Base-by-base conservation (phyloP, 2,329 filamentous ascomycete species). In the Erysiphe pulchra region DNA sequence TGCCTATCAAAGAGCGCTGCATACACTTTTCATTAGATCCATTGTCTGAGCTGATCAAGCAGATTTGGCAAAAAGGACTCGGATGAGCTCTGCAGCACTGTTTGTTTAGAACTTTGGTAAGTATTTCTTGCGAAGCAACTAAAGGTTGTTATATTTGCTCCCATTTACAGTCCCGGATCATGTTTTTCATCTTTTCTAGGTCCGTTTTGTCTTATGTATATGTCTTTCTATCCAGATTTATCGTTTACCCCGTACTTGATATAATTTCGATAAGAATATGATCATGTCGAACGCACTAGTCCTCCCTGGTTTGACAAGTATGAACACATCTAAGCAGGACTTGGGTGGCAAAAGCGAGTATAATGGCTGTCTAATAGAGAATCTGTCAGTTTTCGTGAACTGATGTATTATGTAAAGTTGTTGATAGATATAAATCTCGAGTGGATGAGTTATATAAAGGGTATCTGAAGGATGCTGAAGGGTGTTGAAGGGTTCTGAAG, bases 261-360 rank as follows among this genome's bases (percentile, higher is more conserved):
- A 13, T 28, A 36, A 45, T 45, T 20, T 45, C 17, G 17, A 45
- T 45, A n/a, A 16, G 33, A 14, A 45, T 45, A 16, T 45, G 42
- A 30, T 45, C 42, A 9, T 45, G 32, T 28, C 17, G 7, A 14
- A 45, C 24, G 17, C 17, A 16, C 42, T 33, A 45, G 14, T 45
- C 32, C 3, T 45, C 42, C 12, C 32, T 16, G n/a, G 32, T 17
- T n/a, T 18, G 24, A 33, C 17, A 45, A 16, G 11, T 7, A n/a
- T 45, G 13, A 28, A 20, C 13, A 17, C 14, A 16, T 18, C 28
- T 5, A 24, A 18, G n/a, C 10, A 45, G 16, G 28, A 30, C 12
- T 28, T 36, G 32, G 4, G 11, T 37, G 10, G 32, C 20, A 38
- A 45, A 37, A 28, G 42, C 28, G 17, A 45, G 16, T 17, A 28